phyloP scores from a whole-genome alignment of 2,329 filamentous ascomycete species.

The Botrytis aclada region DNA sequence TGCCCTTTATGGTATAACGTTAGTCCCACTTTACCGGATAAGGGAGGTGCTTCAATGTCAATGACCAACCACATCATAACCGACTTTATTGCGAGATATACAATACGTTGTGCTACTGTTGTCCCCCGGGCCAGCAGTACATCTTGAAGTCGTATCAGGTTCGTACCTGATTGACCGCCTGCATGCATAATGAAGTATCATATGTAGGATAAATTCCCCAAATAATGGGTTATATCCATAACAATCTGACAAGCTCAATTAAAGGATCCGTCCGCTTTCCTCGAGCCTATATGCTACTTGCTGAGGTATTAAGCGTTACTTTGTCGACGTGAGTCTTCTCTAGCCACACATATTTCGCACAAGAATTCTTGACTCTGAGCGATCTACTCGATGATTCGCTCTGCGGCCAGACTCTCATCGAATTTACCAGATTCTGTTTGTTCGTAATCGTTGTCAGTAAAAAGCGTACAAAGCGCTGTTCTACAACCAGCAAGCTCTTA shows the following conservation, averaged over 20 bases:
- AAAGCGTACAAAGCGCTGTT: background rate
- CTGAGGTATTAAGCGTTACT: background rate
- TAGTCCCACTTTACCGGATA: background rate
- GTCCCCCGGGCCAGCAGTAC: background rate
- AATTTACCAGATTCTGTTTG: background rate
- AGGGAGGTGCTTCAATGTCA: constrained; percentile 6
- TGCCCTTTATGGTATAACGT: constrained; percentile 9
- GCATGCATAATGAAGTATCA: background rate
- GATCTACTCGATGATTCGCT: background rate
- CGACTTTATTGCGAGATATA: background rate
- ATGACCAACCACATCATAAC: background rate
- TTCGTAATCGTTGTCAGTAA: background rate
- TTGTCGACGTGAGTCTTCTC: background rate
- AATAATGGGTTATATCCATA: background rate
- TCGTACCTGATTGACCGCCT: background rate
- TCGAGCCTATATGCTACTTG: background rate
- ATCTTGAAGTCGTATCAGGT: background rate
- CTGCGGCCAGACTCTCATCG: background rate
- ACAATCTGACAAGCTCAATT: background rate
- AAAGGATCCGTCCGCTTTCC: background rate
- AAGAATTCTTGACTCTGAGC: background rate
- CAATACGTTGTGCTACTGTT: background rate
- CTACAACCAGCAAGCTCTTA: background rate
- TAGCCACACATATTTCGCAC: background rate
- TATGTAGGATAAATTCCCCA: background rate